These are phyloP conservation scores for Pyrenophora teres DNA, from an alignment of 2,329 filamentous ascomycete genomes.

Conservation along the genomic window DNA sequence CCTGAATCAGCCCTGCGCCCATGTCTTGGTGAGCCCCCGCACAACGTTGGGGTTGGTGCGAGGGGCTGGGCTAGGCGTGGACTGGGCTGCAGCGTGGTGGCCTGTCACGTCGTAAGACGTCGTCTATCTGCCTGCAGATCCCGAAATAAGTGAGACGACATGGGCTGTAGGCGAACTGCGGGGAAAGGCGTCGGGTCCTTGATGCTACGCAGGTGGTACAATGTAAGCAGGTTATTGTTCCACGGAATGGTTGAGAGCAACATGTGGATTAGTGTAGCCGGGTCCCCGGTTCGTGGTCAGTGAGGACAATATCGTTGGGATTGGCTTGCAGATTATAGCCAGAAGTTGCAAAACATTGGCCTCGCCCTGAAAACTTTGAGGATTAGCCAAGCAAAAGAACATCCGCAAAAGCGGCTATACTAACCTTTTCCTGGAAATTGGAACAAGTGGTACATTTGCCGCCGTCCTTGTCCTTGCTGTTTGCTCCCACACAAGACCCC, in stretches of 20 bases:
- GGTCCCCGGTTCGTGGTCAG: slow-evolving; percentile 17
- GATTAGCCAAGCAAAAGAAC: no score
- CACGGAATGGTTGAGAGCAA: background rate
- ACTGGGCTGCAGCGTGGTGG: slow-evolving; percentile 8
- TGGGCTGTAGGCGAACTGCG: slow-evolving; percentile 22
- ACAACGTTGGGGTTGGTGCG: background rate
- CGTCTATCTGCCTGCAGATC: slow-evolving; percentile 35
- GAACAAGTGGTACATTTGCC: background rate
- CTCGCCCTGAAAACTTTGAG: no score
- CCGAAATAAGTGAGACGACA: slow-evolving; percentile 38
- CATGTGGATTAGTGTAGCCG: slow-evolving; percentile 25
- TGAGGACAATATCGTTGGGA: background rate
- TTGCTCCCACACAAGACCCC: background rate
- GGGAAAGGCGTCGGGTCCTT: slow-evolving; percentile 26
- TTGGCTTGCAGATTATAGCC: background rate
- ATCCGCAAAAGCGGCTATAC: no score
- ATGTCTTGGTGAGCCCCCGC: slow-evolving; percentile 3
- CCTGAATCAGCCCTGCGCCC: slow-evolving; percentile 13
- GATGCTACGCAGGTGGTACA: slow-evolving; percentile 2
- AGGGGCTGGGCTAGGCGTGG: background rate
- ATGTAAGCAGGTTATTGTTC: slow-evolving; percentile 11
- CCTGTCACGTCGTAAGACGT: slow-evolving; percentile 25
- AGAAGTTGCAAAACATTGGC: no score
- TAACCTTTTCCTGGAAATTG: background rate
- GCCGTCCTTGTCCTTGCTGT: background rate